These are phyloP conservation scores for Chlamydomonas sp. DNA, from an alignment of 139 green algal genomes.

Conservation along the genomic window DNA sequence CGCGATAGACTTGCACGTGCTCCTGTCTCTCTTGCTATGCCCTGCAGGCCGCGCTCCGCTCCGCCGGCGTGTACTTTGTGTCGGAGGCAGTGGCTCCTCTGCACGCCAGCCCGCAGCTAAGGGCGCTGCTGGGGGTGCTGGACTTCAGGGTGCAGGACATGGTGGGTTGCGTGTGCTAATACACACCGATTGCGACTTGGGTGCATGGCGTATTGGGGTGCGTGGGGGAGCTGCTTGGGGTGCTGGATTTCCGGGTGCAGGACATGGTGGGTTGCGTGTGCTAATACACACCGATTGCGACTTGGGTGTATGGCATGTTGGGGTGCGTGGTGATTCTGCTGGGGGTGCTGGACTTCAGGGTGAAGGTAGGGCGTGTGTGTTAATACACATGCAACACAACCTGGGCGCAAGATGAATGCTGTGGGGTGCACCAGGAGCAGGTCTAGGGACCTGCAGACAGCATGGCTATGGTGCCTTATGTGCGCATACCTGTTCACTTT, in stretches of 20 bases:
- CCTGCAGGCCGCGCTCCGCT: slow-evolving; percentile 1
- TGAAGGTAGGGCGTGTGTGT: background rate
- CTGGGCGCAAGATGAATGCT: background rate
- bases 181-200: too few relatives aligned
- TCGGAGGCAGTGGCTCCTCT: slow-evolving; percentile 10
- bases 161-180: background rate
- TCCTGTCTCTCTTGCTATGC: background rate
- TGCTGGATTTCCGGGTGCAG: background rate
- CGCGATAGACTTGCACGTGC: background rate
- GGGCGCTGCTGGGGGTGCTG: slow-evolving; percentile 17
- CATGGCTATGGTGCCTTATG: too few relatives aligned
- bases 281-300: too few relatives aligned
- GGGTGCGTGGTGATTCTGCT: background rate
- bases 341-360: background rate
- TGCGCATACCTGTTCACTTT: too few relatives aligned
- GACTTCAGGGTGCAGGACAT: slow-evolving; percentile 5
- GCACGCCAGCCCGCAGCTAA: background rate
- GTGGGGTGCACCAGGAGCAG: too few relatives aligned
- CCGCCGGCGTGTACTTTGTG: slow-evolving; percentile 11
- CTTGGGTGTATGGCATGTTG: background rate
- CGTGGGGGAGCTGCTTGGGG: background rate
- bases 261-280: slow-evolving; percentile 14
- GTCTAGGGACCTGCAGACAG: too few relatives aligned
- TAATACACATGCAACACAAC: too few relatives aligned
- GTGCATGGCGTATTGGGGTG: background rate